Evolutionary conservation across 192 early-diverging fungal species (phyloP), one percentile per base, ranked within the genome.

Genomic region (Coemansia sp.): DNA sequence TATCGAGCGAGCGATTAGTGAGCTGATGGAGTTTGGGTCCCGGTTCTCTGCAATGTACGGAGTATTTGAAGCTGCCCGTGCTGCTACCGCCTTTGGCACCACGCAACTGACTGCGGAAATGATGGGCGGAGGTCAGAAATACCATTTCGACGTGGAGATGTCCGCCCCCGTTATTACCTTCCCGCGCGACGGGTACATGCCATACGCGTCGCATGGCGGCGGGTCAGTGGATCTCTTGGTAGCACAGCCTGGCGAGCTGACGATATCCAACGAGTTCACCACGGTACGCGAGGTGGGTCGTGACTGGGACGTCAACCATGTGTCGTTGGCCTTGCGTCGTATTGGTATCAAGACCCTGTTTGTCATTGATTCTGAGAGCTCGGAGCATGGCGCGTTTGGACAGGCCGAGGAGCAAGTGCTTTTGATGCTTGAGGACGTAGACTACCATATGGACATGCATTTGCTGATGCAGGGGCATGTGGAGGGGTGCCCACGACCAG

Each of bases 21-120:
- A 90, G 50, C 75, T 98, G 5, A 84, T 93, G 68, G 86, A 82
- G 30, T 99, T 89, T 71, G 86, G 94, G 2, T 91, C 87, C 63
- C 89, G 96, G 68, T 97, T 98, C 81, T 87, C 90, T 0, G 85
- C 90, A 30, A 95, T 98, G 93, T 91, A 96, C 64, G 85, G 85
- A 30, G 62, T 96, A 8, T 90, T 94, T 72, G 97, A 98, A 67
- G 84, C 88, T n/a, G 97, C 97, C 2, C 81, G 97, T 0, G 84
- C 89, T 63, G 93, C 95, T 0, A 93, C 95, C 5, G 83, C 92
- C 4, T 84, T 93, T 52, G 88, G 90, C 62, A 92, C 93, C 11
- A 84, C 86, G 11, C 91, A 94, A 53, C 84, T 94, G 38, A 91
- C 93, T 44, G 88, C 94, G 61, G 86, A 86, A 4, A 90, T 88